Evolutionary conservation across 257 asterid species (phyloP), one percentile per base, ranked within the genome.

Genomic region (Solanum dulcamara): DNA sequence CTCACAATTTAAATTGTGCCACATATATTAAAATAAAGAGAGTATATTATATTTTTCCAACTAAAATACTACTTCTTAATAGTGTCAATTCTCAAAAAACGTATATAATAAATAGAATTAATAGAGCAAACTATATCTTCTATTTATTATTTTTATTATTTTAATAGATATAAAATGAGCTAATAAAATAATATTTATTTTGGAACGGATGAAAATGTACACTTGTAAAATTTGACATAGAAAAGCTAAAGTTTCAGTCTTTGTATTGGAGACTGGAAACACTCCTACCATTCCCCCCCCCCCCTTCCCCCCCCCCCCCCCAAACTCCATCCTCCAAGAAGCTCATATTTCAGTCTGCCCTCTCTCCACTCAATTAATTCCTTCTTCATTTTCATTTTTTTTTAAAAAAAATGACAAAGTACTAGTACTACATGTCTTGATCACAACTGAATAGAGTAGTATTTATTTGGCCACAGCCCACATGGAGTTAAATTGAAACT

Each of bases 251-350:
- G 90, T 88, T 90, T 70, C 87, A 90, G 93, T 91, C 94, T 90
- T 90, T 93, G 98, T 93, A 92, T 92, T 85, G 97, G 92, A 93
- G 94, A 93, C 92, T 90, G 97, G 94, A 88, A 93, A 90, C 97
- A 94, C 85, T 60, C 51, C 60, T 10, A 85, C 57, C 83, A 30
- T 85, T 33, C 44, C 5, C 72, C 30, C 48, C 37, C 12, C 46
- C 38, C 57, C 83, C 77, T 5, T 30, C 83, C 82, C 12, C 40
- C 38, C 6, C 51, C 68, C 62, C 62, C 32, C 35, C 32, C 46
- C 44, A 53, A 81, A 60, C 77, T 24, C 20, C 84, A 72, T 75
- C 46, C 83, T 32, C 18, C 82, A 75, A 75, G 81, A 75, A 75
- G 24, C 81, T 75, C 57, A 46, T 20, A 20, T 77, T 77, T 44